Evolutionary conservation across 495 filamentous ascomycete species (phyloP), one percentile per base, ranked within the genome.

Genomic region (Aspergillus sclerotiicarbonarius): DNA sequence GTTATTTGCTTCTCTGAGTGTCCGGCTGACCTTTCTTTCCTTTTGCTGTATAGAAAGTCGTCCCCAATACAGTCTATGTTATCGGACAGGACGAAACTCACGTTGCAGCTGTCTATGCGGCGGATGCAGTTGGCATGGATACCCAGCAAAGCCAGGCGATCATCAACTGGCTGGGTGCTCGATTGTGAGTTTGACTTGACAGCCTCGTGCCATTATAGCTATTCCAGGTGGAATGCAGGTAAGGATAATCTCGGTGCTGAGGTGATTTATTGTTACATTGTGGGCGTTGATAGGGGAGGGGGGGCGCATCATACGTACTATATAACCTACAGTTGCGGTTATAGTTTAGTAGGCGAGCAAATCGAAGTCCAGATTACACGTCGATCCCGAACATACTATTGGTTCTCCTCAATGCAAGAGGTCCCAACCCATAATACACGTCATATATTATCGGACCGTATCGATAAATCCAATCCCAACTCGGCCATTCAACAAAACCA

Each of bases 61-160:
- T 75, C 19, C 67, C 70, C 3, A 66, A 71, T 31, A 67, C 64
- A 12, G 67, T 63, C 1, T 72, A 58, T 56, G 51, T 76, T 8
- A 61, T 77, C 44, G 75, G 69, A 1, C 18, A 56, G 29, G 62
- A 67, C 39, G 74, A 77, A 57, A 65, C 66, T 16, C 74, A 76
- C 59, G 74, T 71, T 43, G 61, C 67, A 8, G 66, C 66, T 20
- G 61, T 75, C 2, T 76, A 65, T 51, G 60, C 61, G 25, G 66
- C 54, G 0, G 54, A 62, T 12, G 43, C 51, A 2, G 19, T 63
- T 1, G 66, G 66, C 8, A 57, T 66, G 32, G 65, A 63, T 2
- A 68, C 63, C 12, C 64, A 68, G 51, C 73, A 68, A 16, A 63
- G 60, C 3, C 59, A 48, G 1, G 69, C 61, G 31, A 46, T 76